These are phyloP conservation scores for Yamadazyma diospyri DNA, from an alignment of 1,139 yeast species.

Conservation along the genomic window DNA sequence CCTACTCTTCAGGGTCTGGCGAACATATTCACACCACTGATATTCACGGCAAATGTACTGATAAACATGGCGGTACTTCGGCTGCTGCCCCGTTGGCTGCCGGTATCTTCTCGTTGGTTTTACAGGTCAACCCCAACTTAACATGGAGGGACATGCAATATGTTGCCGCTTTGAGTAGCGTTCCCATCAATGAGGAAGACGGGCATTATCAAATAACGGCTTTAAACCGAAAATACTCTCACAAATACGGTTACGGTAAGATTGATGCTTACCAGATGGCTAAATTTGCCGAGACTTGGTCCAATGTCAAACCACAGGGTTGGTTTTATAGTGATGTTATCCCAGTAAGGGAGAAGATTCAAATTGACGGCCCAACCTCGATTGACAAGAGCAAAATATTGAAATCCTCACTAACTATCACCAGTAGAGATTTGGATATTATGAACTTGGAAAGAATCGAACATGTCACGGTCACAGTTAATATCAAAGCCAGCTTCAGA, in stretches of 20 bases:
- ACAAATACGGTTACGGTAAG: constrained; percentile 89
- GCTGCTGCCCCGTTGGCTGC: constrained; percentile 99
- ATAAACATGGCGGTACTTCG: constrained; percentile 90
- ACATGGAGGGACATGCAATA: constrained; percentile 98
- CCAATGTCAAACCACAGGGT: constrained; percentile 83
- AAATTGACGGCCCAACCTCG: constrained; percentile 15
- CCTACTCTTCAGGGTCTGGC: constrained; percentile 88
- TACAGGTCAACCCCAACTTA: constrained; percentile 77
- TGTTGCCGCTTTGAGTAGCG: constrained; percentile 68
- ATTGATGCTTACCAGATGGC: constrained; percentile 80
- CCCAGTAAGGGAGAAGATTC: constrained; percentile 26
- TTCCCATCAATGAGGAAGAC: constrained; percentile 64
- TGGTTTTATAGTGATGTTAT: constrained; percentile 60
- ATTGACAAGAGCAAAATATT: constrained; percentile 26
- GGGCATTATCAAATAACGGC: constrained; percentile 66
- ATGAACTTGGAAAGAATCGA: constrained; percentile 73
- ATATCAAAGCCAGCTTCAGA: constrained; percentile 60
- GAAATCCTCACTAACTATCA: constrained; percentile 44
- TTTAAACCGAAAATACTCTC: constrained; percentile 69
- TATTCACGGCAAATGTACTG: constrained; percentile 66
- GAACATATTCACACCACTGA: constrained; percentile 93
- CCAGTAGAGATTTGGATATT: constrained; percentile 44
- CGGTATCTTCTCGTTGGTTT: constrained; percentile 79
- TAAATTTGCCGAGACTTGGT: constrained; percentile 73
- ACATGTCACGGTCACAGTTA: constrained; percentile 80